A percentile compares a stretch with the other conserved stretches of the same genome.
These are phyloP conservation scores for Microbotryum saponariae DNA, from an alignment of 1,284 basidiomycete genomes.

Conservation along the genomic window DNA sequence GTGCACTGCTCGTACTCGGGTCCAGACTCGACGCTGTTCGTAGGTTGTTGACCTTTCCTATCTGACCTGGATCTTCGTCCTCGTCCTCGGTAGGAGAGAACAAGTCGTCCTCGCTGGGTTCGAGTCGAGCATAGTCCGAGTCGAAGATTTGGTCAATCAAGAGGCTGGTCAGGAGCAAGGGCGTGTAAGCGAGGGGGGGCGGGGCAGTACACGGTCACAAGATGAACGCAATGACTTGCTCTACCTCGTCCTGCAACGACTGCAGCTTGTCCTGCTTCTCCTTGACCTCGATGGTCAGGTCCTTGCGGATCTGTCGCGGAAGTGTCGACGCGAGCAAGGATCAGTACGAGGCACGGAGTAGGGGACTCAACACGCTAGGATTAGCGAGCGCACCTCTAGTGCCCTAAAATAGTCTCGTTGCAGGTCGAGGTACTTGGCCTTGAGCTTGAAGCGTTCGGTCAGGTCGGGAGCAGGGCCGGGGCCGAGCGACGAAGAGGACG, in stretches of 20 bases:
- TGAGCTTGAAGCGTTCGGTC: conserved; percentile 19
- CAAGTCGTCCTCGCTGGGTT: conserved; percentile 20
- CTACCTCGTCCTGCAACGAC: conserved; percentile 29
- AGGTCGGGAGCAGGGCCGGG: conserved; percentile 19
- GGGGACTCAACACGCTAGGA: not conserved
- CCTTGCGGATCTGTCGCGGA: conserved; percentile 13
- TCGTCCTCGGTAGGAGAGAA: conserved; percentile 21
- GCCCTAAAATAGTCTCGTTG: conserved; percentile 12
- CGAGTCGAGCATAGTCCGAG: conserved; percentile 28
- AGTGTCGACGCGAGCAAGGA: not conserved
- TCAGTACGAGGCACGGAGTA: not conserved
- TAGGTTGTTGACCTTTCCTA: too few relatives aligned
- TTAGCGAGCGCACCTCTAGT: conserved; percentile 8
- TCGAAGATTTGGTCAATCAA: conserved; percentile 29
- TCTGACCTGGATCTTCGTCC: not conserved
- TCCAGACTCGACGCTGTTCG: too few relatives aligned
- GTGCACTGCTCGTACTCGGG: too few relatives aligned
- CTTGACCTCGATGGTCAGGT: conserved; percentile 22
- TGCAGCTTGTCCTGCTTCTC: conserved; percentile 30
- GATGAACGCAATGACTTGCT: conserved; percentile 8
- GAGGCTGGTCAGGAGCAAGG: conserved; percentile 11
- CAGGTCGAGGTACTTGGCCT: conserved; percentile 20
- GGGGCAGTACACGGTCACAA: not conserved
- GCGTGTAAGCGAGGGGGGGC: not conserved
- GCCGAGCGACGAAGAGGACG: not conserved